Base-by-base conservation (phyloP, 768 basidiomycete species). In the Russula sp. region DNA sequence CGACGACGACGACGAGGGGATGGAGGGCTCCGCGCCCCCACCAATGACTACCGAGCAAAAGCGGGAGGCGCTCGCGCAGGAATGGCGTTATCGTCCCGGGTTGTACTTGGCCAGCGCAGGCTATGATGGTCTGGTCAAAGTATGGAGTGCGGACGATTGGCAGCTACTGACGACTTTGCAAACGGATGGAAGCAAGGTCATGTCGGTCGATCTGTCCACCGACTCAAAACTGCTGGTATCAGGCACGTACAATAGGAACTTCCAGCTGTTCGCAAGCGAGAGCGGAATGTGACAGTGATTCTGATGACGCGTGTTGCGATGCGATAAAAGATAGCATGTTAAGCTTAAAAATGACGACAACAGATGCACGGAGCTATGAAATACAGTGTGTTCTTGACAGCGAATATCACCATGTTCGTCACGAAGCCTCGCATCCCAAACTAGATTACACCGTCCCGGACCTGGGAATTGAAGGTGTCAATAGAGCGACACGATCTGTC, bases 131-230 rank as follows among this genome's bases (percentile, higher is more conserved):
- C 84, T 89, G 61, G 91, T 99, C 71, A 94, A 97, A 73, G 71
- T 99, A 59, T 99, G 97, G 97, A 91, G 88, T 70, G 91, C 95
- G 52, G 97, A 98, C 72, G 97, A 99, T 71, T 99, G 97, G 97
- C 94, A 93, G 70, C 77, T 95, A 49, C 80, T 97, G 56, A 83
- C 87, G 65, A 89, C 89, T 49, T 79, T 99, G 62, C 86, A 93
- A 56, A 95, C 94, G 22, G 96, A 98, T 71, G 88, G 89, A 32
- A 94, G 95, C n/a, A 98, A 98, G 75, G 95, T 98, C 64, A 99
- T 98, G 97, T 92, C 91, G 7, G 94, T 98, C 10, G 97, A 99
- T 72, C 80, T 98, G 22, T 85, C 87, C 32, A 80, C 80, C 58
- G 92, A 96, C 73, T 91, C 87, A 13, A 86, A 85, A 69, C 80